Percentiles rank a stretch among this genome's conserved stretches.
Conservation (phyloP, 2,329 filamentous ascomycete species). For the Lachnellula cervina region DNA sequence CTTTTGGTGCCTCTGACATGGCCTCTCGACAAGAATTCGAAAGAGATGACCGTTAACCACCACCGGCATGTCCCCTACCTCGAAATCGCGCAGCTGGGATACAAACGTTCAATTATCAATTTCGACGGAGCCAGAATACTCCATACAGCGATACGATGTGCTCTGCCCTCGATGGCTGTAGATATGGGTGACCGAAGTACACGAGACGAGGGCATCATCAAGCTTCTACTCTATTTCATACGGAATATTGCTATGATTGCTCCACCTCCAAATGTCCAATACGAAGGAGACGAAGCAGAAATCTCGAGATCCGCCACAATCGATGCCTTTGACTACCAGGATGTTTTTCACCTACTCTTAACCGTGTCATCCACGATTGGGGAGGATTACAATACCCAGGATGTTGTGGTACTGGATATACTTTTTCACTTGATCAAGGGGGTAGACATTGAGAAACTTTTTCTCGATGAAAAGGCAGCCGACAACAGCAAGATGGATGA, state of each 20-base stretch:
- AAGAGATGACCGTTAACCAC: conserved; percentile 86
- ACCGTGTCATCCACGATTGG: conserved; percentile 89
- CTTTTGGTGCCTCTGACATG: conserved; percentile 89
- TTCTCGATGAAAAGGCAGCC: conserved; percentile 73
- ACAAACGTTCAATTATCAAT: conserved; percentile 85
- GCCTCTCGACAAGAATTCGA: conserved; percentile 76
- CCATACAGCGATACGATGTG: conserved; percentile 73
- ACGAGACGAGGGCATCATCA: conserved; percentile 88
- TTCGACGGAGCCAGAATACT: conserved; percentile 74
- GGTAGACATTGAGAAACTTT: conserved; percentile 76
- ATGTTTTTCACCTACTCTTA: conserved; percentile 79
- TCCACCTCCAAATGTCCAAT: conserved; percentile 65
- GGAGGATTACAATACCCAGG: conserved; percentile 86
- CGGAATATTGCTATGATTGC: conserved; percentile 85
- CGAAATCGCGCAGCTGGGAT: conserved; percentile 78
- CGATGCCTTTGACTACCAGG: conserved; percentile 83
- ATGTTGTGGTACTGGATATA: conserved; percentile 84
- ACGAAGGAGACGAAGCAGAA: conserved; percentile 84
- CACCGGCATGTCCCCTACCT: conserved; percentile 87
- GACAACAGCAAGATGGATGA: conserved; percentile 66
- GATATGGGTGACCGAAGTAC: conserved; percentile 68
- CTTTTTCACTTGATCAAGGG: conserved; percentile 91
- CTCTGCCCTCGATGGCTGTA: conserved; percentile 79
- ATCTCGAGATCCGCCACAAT: conserved; percentile 84
- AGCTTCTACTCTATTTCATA: conserved; percentile 81